Evolutionary conservation across 2,329 filamentous ascomycete genomes (phyloP), one percentile per base, ranked within the genome.

Genomic region (Alternaria sp.): DNA sequence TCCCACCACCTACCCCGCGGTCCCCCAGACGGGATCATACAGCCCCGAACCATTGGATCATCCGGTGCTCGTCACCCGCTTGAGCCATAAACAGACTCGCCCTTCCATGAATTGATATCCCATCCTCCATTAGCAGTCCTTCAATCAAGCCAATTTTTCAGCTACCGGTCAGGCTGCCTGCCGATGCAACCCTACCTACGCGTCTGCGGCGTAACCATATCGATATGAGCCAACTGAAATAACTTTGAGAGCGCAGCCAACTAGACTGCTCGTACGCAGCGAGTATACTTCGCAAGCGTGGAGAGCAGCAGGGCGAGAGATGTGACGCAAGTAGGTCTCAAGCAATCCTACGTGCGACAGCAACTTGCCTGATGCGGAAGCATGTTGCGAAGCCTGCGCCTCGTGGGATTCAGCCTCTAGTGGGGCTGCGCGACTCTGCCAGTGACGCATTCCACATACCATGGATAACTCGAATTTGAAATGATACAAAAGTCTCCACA

Each of bases 1-100:
- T 55, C 23, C 45, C 58, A 50, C 50, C 57, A 50, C 47, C 57
- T 64, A 64, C 69, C 71, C 69, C 71, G 64, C 70, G 67, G 54
- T 55, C 17, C 44, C 57, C 60, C 60, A 44, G 47, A 45, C 64
- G 57, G 63, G 30, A 55, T 59, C 60, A 28, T 45, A 45, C 64
- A 56, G 63, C 45, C 65, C 65, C 63, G 66, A 59, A 52, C 55
- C 36, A 45, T 54, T 65, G 68, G 61, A 59, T 67, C 55, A 50
- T 50, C 52, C 57, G 56, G 63, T 51, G 54, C 44, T 49, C 63
- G 54, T 55, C 62, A 57, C 30, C 47, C 52, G 47, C 57, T 56
- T 50, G 59, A 47, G 23, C 13, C 36, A 61, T n/a, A 12, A 21
- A 21, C 62, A 57, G 49, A 61, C 57, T 51, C 43, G 54, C 15